Evolutionary conservation across 768 basidiomycete species (phyloP).

Genomic region (Tylopilus intermedius): DNA sequence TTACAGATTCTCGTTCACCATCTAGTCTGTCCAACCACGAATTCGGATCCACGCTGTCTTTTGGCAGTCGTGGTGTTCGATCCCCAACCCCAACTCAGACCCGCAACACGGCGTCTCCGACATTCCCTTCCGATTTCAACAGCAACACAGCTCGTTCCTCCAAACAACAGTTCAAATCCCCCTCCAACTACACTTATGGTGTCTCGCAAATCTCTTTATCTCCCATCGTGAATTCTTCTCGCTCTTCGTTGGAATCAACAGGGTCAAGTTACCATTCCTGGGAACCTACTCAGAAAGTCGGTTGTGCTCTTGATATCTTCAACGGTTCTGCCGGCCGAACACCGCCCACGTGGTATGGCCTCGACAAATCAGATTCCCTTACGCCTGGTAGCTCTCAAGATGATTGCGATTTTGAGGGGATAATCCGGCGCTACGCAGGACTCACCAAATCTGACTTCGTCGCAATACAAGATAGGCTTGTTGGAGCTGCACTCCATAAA

Average conservation of each 20-base stretch:
- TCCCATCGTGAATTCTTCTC: slow-evolving; percentile 67
- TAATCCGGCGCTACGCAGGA: slow-evolving; percentile 61
- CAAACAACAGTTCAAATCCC: slow-evolving; percentile 42
- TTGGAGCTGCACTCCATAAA: slow-evolving; percentile 57
- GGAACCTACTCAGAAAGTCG: slow-evolving; percentile 56
- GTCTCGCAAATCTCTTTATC: slow-evolving; percentile 62
- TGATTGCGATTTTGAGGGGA: slow-evolving; percentile 58
- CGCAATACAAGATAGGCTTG: slow-evolving; percentile 70
- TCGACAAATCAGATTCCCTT: slow-evolving; percentile 47
- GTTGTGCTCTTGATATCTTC: slow-evolving; percentile 51
- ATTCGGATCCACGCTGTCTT: slow-evolving; percentile 41
- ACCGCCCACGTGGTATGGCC: slow-evolving; percentile 62
- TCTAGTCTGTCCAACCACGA: slow-evolving; percentile 50
- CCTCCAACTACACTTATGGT: slow-evolving; percentile 49
- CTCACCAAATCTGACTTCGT: slow-evolving; percentile 66
- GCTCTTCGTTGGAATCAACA: slow-evolving; percentile 72
- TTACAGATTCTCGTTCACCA: slow-evolving; percentile 37
- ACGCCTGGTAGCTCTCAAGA: slow-evolving; percentile 49
- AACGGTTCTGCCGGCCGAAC: slow-evolving; percentile 42
- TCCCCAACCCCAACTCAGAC: slow-evolving; percentile 69
- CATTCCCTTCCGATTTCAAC: slow-evolving; percentile 34
- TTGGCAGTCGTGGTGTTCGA: slow-evolving; percentile 40
- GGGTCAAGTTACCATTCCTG: slow-evolving; percentile 86
- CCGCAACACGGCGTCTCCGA: slow-evolving; percentile 48
- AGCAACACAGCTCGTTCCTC: slow-evolving; percentile 48